phyloP scores from a whole-genome alignment of 805 yeast genomes.

The Cyberlindnera mrakii region DNA sequence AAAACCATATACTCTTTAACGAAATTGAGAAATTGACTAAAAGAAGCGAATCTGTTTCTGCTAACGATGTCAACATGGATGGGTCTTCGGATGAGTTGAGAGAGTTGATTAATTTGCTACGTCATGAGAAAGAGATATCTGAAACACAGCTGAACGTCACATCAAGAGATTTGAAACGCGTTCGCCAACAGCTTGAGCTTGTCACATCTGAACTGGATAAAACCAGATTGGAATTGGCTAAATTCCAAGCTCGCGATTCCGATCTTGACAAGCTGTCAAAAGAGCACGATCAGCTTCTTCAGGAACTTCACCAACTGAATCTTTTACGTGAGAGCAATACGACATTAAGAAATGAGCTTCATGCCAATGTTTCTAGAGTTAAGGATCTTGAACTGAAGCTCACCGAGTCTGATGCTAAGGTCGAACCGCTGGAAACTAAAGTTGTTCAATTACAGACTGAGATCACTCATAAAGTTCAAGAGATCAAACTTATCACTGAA shows the following conservation, averaged over 20 bases:
- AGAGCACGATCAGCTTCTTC: constrained; percentile 40
- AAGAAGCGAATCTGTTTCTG: constrained; percentile 3
- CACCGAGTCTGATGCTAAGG: constrained; percentile 23
- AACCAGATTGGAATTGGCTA: constrained; percentile 42
- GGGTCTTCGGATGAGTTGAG: constrained; percentile 30
- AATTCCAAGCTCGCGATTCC: constrained; percentile 28
- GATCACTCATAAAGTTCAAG: constrained; percentile 43
- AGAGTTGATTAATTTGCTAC: constrained; percentile 55
- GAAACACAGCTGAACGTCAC: constrained; percentile 51
- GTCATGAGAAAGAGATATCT: constrained; percentile 69
- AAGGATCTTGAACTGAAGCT: constrained; percentile 36
- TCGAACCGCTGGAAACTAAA: constrained; percentile 41
- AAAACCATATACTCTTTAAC: constrained; percentile 59
- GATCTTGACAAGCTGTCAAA: constrained; percentile 20
- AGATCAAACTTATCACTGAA: constrained; percentile 39
- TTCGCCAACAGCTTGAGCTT: constrained; percentile 44
- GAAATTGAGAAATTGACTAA: constrained; percentile 48
- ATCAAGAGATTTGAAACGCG: constrained; percentile 46
- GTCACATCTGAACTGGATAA: constrained; percentile 45
- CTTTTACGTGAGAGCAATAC: constrained; percentile 63
- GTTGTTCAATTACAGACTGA: constrained; percentile 33
- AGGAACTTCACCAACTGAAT: constrained; percentile 55
- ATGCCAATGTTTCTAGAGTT: constrained; percentile 25
- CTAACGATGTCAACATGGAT: constrained; percentile 2
- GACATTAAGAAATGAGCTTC: constrained; percentile 51